phyloP scores from a whole-genome alignment of 345 rosid species.

The Acer negundo region DNA sequence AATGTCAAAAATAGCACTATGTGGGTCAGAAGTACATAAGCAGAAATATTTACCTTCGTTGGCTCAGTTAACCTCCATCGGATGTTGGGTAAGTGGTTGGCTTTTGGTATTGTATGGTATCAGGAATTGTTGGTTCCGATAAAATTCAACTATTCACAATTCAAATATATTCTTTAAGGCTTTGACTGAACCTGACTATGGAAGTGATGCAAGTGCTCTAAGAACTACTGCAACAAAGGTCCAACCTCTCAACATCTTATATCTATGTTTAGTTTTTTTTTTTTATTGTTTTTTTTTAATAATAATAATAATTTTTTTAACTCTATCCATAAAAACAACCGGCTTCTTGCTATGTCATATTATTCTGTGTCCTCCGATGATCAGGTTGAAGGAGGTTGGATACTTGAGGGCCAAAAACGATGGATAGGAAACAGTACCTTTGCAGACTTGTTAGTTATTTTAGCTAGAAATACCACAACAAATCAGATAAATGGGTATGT shows the following conservation, averaged over 20 bases:
- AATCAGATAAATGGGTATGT: constrained; percentile 91
- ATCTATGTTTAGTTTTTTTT: background rate
- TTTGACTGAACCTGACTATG: constrained; percentile 94
- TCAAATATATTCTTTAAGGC: constrained; percentile 49
- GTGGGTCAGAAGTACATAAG: constrained; percentile 95
- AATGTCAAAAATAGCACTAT: constrained; percentile 60
- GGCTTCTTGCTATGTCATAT: constrained; percentile 19
- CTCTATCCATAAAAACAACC: constrained; percentile 8
- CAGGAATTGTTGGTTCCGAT: constrained; percentile 1
- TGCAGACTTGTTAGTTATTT: constrained; percentile 82
- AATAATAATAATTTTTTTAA: no score
- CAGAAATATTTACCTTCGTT: constrained; percentile 79
- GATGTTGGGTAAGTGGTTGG: constrained; percentile 78
- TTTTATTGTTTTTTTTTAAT: no score
- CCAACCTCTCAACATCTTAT: constrained; percentile 18
- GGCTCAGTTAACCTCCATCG: constrained; percentile 66
- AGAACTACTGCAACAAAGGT: constrained; percentile 90
- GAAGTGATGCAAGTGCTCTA: constrained; percentile 93
- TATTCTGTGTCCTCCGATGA: constrained; percentile 6
- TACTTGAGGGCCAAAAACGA: constrained; percentile 88
- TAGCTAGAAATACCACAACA: constrained; percentile 76
- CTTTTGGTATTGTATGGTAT: background rate
- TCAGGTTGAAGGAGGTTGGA: constrained; percentile 93
- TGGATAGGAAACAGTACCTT: constrained; percentile 99
- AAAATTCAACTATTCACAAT: constrained; percentile 17